These are phyloP conservation scores for Platanthera zijinensis DNA, from an alignment of 106 monocot species.

Conservation along the genomic window DNA sequence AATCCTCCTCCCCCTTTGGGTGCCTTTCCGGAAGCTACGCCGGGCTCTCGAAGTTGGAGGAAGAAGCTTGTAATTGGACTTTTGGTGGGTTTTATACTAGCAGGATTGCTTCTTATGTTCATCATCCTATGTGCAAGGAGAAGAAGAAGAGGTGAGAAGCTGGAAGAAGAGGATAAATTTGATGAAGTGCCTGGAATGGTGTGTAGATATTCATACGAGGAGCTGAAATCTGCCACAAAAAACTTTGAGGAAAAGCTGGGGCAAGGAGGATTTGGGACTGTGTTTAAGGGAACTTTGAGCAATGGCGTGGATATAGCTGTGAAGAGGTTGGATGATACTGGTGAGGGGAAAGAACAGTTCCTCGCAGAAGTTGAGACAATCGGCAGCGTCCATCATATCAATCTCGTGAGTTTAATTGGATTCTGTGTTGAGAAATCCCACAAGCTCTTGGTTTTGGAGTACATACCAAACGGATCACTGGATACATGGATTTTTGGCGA, in stretches of 20 bases:
- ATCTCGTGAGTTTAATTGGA: conserved; percentile 25
- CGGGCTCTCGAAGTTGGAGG: background rate
- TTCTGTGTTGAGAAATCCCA: conserved; percentile 25
- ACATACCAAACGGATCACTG: conserved; percentile 25
- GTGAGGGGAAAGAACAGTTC: conserved; percentile 14
- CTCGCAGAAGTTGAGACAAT: conserved; percentile 13
- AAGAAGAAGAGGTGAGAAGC: background rate
- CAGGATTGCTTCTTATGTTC: conserved; percentile 6
- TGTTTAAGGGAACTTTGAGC: conserved; percentile 10
- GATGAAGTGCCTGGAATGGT: conserved; percentile 29
- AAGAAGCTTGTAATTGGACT: conserved; percentile 1
- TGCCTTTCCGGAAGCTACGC: background rate
- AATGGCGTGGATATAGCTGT: conserved; percentile 7
- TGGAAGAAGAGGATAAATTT: conserved; percentile 24
- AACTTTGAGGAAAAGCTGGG: conserved; percentile 4
- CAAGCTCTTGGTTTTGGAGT: conserved; percentile 27
- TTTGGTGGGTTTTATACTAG: background rate
- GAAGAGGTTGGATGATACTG: conserved; percentile 8
- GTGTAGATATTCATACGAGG: conserved; percentile 27
- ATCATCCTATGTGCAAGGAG: conserved; percentile 10
- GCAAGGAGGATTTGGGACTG: conserved; percentile 13
- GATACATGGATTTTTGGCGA: conserved; percentile 11
- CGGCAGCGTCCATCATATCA: conserved; percentile 29
- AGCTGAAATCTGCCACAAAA: background rate
- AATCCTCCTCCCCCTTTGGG: background rate